These are phyloP conservation scores for Suhomyces pyralidae DNA, from an alignment of 805 yeast genomes.

Conservation along the genomic window DNA sequence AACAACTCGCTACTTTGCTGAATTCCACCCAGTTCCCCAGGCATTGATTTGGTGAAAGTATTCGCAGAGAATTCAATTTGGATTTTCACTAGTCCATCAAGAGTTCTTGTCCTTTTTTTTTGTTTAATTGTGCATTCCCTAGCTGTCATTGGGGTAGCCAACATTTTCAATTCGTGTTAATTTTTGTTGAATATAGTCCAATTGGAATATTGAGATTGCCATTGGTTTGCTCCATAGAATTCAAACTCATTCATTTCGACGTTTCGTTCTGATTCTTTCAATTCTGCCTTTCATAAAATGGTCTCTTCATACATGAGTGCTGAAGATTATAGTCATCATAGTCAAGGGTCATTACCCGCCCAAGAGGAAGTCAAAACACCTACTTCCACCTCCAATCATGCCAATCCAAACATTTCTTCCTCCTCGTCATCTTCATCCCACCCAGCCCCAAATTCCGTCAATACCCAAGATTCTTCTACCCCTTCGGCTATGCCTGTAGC, in stretches of 20 bases:
- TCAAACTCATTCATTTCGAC: not conserved
- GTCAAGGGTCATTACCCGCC: not conserved
- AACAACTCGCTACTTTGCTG: not conserved
- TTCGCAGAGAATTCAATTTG: not conserved
- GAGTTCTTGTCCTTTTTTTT: not conserved
- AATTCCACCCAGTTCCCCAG: not conserved
- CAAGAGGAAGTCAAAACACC: not conserved
- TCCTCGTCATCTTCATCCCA: conserved; percentile 1
- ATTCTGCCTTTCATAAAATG: not conserved
- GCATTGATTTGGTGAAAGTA: not conserved
- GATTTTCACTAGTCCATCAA: not conserved
- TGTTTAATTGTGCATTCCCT: not conserved
- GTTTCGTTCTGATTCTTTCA: not conserved
- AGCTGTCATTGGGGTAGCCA: not conserved
- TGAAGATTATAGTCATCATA: not conserved
- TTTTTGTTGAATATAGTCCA: not conserved
- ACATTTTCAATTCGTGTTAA: not conserved
- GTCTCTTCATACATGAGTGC: not conserved
- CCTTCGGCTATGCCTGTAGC: not conserved
- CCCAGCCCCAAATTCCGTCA: not conserved
- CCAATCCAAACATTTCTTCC: not conserved
- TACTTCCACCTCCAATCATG: not conserved
- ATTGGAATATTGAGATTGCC: not conserved
- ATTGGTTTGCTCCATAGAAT: not conserved
- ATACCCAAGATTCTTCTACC: not conserved